Percentiles rank a stretch among this genome's conserved stretches.
Evolutionary conservation across 345 rosid species (phyloP).

Genomic region (Eutrema japonicum): DNA sequence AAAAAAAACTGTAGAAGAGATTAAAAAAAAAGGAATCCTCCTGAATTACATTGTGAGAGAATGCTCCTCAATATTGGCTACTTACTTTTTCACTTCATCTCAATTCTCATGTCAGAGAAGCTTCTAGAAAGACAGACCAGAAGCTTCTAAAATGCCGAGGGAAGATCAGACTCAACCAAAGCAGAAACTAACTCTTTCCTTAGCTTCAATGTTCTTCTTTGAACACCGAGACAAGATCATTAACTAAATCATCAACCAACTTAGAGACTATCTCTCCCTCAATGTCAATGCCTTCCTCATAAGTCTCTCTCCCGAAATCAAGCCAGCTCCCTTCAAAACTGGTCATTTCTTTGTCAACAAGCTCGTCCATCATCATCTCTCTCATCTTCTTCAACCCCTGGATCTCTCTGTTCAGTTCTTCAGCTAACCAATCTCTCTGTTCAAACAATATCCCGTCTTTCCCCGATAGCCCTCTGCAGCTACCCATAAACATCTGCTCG

Average conservation of each 20-base stretch:
- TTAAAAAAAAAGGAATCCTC: background rate
- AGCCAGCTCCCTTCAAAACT: constrained; percentile 65
- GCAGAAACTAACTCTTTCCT: constrained; percentile 11
- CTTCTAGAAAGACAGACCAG: background rate
- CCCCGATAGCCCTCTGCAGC: constrained; percentile 52
- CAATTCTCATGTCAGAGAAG: constrained; percentile 22
- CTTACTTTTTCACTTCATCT: constrained; percentile 14
- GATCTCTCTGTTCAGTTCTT: constrained; percentile 63
- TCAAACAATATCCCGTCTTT: constrained; percentile 43
- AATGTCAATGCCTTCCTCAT: constrained; percentile 69
- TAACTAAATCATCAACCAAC: constrained; percentile 73
- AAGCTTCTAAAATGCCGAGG: constrained; percentile 15
- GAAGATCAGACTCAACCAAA: constrained; percentile 22
- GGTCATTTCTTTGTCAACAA: constrained; percentile 83
- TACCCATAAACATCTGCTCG: constrained; percentile 49
- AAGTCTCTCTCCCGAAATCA: constrained; percentile 64
- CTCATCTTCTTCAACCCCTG: constrained; percentile 57
- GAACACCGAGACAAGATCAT: constrained; percentile 49
- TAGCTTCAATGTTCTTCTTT: constrained; percentile 31
- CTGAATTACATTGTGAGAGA: constrained; percentile 19
- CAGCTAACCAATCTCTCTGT: constrained; percentile 59
- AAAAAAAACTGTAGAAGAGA: background rate
- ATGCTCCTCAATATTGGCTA: constrained; percentile 21
- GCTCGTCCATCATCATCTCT: constrained; percentile 78
- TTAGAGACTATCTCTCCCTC: constrained; percentile 60